These are phyloP conservation scores for Fusarium armeniacum DNA, from an alignment of 2,329 filamentous ascomycete species.

Conservation along the genomic window DNA sequence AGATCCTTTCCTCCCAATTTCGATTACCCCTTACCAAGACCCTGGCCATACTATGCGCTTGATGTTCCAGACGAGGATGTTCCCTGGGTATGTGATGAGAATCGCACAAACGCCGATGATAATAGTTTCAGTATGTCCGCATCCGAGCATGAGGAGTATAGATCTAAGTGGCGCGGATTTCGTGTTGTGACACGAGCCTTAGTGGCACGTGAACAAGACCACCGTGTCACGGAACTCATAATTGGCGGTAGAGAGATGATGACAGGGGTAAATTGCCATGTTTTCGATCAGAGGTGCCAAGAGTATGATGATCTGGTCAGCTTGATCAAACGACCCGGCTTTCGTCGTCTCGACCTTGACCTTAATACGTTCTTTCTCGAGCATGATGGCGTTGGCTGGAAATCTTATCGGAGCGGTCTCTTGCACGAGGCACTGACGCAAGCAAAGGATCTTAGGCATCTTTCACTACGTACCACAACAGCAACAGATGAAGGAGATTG, in stretches of 20 bases:
- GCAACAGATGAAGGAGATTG: fast-evolving
- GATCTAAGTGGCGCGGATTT: constrained; percentile 1
- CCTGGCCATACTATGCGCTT: neutral
- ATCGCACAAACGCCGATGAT: too few relatives aligned
- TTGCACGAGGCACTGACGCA: neutral
- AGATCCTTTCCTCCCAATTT: constrained; percentile 3
- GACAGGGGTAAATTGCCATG: neutral
- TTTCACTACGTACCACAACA: neutral
- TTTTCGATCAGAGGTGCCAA: neutral
- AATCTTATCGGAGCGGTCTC: neutral
- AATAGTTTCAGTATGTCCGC: neutral
- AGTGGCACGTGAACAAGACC: neutral
- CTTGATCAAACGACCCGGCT: neutral
- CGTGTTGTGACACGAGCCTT: neutral
- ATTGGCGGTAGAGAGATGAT: neutral
- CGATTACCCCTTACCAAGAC: constrained; percentile 4
- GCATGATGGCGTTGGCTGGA: neutral
- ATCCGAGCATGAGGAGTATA: neutral
- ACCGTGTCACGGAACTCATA: neutral
- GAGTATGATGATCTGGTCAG: constrained; percentile 1
- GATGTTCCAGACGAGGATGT: neutral
- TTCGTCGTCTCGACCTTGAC: neutral
- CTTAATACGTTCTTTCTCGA: neutral
- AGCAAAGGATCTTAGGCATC: neutral
- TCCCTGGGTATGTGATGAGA: neutral